Percentiles rank a stretch among this genome's conserved stretches.
Evolutionary conservation across 1,139 yeast genomes (phyloP).

Genomic region (Blastobotrys raffinosifermentans): DNA sequence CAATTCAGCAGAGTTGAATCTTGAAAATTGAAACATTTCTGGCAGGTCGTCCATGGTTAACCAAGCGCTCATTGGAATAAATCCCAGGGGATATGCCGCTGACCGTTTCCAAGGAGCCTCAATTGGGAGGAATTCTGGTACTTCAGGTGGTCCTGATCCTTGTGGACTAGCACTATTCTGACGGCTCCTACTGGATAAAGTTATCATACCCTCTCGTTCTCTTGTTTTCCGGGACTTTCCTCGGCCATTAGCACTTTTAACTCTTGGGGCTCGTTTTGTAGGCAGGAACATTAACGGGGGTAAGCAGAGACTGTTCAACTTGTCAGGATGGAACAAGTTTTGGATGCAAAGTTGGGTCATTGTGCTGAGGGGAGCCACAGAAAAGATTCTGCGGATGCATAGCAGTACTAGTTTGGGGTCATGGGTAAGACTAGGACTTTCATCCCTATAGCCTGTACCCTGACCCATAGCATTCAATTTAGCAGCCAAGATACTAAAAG

Average conservation of each 20-base stretch:
- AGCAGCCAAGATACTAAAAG: no score
- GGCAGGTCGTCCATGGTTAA: not conserved
- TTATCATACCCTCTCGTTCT: not conserved
- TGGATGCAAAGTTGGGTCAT: not conserved
- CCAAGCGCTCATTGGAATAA: not conserved
- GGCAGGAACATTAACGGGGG: slow-evolving; percentile 1
- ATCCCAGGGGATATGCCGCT: not conserved
- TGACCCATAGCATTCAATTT: no score
- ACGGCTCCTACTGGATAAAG: no score
- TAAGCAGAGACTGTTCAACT: not conserved
- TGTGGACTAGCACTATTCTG: no score
- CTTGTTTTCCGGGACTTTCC: slow-evolving; percentile 1
- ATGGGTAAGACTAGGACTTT: no score
- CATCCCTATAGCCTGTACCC: no score
- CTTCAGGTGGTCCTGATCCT: no score
- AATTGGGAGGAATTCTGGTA: not conserved
- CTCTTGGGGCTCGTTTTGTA: not conserved
- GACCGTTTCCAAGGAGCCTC: not conserved
- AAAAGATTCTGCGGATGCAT: not conserved
- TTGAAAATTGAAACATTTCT: not conserved
- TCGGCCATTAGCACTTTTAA: slow-evolving; percentile 1
- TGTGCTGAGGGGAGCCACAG: not conserved
- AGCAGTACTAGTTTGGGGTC: not conserved
- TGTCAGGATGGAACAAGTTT: not conserved
- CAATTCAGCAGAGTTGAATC: not conserved